These are phyloP conservation scores for Penicillium sp. DNA, from an alignment of 2,329 filamentous ascomycete species.

Conservation along the genomic window DNA sequence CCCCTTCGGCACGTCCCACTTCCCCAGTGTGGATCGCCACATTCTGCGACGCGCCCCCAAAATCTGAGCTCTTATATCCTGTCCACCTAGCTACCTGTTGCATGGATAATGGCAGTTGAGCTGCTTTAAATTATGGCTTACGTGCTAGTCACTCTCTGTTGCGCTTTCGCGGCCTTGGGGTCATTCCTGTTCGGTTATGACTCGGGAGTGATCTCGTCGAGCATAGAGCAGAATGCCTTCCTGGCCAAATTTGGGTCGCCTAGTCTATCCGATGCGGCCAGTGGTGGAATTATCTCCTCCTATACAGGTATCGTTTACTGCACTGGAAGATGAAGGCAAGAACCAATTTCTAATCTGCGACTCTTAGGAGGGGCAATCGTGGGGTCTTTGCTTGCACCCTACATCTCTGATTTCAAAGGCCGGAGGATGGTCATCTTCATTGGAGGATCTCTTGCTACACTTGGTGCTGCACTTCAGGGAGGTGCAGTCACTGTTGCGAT, in stretches of 20 bases:
- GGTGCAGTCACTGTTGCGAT: slow-evolving; percentile 42
- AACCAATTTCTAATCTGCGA: slow-evolving; percentile 10
- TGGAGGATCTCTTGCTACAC: slow-evolving; percentile 33
- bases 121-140: slow-evolving; percentile 26
- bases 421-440: slow-evolving; percentile 35
- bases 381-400: slow-evolving; percentile 34
- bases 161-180: slow-evolving; percentile 48
- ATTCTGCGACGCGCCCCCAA: slow-evolving; percentile 14
- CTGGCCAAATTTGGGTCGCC: slow-evolving; percentile 29
- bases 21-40: slow-evolving; percentile 16
- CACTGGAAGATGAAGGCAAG: background rate
- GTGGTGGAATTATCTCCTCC: slow-evolving; percentile 42
- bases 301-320: slow-evolving; percentile 32
- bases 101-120: slow-evolving; percentile 12
- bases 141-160: slow-evolving; percentile 34
- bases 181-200: slow-evolving; percentile 54
- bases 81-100: background rate
- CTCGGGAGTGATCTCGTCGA: slow-evolving; percentile 39
- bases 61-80: background rate
- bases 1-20: slow-evolving; percentile 23
- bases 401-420: slow-evolving; percentile 36
- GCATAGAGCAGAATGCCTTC: slow-evolving; percentile 38
- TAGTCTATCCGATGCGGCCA: slow-evolving; percentile 30
- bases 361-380: slow-evolving; percentile 39
- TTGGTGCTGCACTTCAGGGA: slow-evolving; percentile 39